phyloP scores from a whole-genome alignment of 73 alveolate genomes.

The Effrenium voratum region DNA sequence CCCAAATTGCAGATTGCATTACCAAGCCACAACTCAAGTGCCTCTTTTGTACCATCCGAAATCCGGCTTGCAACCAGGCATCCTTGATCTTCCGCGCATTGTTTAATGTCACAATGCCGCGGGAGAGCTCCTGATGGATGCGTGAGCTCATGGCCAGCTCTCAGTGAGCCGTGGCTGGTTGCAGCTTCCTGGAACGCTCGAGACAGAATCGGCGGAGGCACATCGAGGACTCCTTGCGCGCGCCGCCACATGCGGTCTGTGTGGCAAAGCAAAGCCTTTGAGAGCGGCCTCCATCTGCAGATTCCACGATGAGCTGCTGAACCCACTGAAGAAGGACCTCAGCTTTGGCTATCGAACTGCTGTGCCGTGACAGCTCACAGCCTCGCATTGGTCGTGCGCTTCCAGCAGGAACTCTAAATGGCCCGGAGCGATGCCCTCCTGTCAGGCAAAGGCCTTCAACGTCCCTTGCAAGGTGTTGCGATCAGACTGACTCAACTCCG shows the following conservation, averaged over 20 bases:
- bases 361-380: neutral
- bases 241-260: neutral
- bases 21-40: no score
- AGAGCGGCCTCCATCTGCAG: conserved; percentile 18
- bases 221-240: neutral
- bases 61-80: neutral
- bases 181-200: conserved; percentile 22
- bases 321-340: conserved; percentile 26
- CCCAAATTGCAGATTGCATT: no score
- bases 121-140: conserved; percentile 7
- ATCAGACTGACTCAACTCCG: neutral
- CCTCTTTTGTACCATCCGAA: neutral
- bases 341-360: neutral
- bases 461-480: neutral
- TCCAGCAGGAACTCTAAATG: conserved; percentile 12
- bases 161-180: neutral
- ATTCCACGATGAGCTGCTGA: conserved; percentile 21
- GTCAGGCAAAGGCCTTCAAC: neutral
- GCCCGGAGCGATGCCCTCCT: conserved; percentile 32
- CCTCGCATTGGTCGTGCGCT: conserved; percentile 33
- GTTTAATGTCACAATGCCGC: conserved; percentile 11
- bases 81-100: conserved; percentile 29
- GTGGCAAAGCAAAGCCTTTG: no score
- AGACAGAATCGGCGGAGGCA: conserved; percentile 12
- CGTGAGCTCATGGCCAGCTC: no score